Percentiles rank a stretch among this genome's conserved stretches.
These are phyloP conservation scores for Colletotrichum tropicale DNA, from an alignment of 2,329 filamentous ascomycete species.

Conservation along the genomic window DNA sequence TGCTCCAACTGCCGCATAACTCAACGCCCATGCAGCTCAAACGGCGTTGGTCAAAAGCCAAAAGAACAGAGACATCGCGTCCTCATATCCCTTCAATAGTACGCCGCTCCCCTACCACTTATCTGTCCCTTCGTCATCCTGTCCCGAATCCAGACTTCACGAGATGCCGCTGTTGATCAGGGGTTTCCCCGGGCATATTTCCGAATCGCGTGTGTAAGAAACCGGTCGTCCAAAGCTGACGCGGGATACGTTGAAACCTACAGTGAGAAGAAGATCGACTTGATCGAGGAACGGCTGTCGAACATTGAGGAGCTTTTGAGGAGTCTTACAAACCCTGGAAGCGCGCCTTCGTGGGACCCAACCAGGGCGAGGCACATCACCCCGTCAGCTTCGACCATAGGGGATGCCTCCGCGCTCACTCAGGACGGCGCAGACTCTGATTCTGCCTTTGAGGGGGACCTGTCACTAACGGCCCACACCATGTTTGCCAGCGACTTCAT, in stretches of 20 bases:
- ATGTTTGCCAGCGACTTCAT: conserved; percentile 60
- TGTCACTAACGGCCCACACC: conserved; percentile 53
- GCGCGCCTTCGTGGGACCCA: not conserved
- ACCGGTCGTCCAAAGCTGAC: not conserved
- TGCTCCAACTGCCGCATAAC: conserved; percentile 63
- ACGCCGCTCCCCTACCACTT: conserved; percentile 28
- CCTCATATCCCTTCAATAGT: conserved; percentile 67
- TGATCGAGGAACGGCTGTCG: conserved; percentile 48
- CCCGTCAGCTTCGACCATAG: conserved; percentile 20
- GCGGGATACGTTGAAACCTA: not conserved
- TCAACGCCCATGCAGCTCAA: conserved; percentile 58
- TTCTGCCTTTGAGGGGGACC: conserved; percentile 50
- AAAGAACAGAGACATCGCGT: conserved; percentile 61
- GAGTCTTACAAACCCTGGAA: conserved; percentile 33
- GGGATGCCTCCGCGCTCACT: conserved; percentile 16
- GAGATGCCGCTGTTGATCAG: not conserved
- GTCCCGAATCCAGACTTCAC: not conserved
- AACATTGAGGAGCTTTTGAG: conserved; percentile 50
- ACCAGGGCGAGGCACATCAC: conserved; percentile 23
- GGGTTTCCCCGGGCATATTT: not conserved
- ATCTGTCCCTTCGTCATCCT: not conserved
- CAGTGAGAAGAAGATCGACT: conserved; percentile 59
- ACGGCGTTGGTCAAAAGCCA: conserved; percentile 57
- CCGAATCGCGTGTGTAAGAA: not conserved
- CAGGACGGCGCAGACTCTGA: conserved; percentile 45